phyloP scores from a whole-genome alignment of 225 moss, liverwort and hornwort genomes.

The Physcomitrium patens region DNA sequence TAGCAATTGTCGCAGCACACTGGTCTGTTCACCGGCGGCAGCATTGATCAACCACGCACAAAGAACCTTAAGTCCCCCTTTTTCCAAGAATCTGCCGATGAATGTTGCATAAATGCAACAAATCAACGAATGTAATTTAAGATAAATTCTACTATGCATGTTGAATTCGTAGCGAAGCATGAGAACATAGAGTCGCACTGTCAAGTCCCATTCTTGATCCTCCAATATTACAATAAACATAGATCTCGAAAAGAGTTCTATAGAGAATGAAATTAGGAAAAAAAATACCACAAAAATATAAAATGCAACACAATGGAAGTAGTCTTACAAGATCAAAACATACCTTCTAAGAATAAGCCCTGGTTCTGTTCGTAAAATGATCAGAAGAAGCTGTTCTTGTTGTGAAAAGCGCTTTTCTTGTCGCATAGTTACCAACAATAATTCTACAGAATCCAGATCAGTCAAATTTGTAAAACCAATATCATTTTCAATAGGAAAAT shows the following conservation, averaged over 20 bases:
- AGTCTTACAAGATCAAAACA: neutral
- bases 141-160: conserved; percentile 8
- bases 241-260: conserved; percentile 2
- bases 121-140: conserved; percentile 36
- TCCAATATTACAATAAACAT: conserved; percentile 6
- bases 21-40: conserved; percentile 80
- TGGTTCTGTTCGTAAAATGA: conserved; percentile 75
- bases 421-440: conserved; percentile 69
- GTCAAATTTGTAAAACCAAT: conserved; percentile 70
- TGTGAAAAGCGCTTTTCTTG: conserved; percentile 56
- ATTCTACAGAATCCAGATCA: conserved; percentile 76
- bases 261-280: neutral
- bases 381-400: conserved; percentile 71
- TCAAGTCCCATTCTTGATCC: conserved; percentile 7
- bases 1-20: conserved; percentile 66
- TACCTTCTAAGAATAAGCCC: conserved; percentile 77
- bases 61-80: conserved; percentile 82
- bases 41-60: conserved; percentile 81
- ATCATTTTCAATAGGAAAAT: conserved; percentile 45
- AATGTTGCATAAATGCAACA: conserved; percentile 19
- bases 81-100: conserved; percentile 83
- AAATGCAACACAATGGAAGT: neutral
- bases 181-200: conserved; percentile 15
- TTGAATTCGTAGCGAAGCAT: conserved; percentile 13
- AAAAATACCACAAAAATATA: neutral